Evolutionary conservation across 1,139 yeast species (phyloP).

Genomic region (Scheffersomyces illinoinensis): DNA sequence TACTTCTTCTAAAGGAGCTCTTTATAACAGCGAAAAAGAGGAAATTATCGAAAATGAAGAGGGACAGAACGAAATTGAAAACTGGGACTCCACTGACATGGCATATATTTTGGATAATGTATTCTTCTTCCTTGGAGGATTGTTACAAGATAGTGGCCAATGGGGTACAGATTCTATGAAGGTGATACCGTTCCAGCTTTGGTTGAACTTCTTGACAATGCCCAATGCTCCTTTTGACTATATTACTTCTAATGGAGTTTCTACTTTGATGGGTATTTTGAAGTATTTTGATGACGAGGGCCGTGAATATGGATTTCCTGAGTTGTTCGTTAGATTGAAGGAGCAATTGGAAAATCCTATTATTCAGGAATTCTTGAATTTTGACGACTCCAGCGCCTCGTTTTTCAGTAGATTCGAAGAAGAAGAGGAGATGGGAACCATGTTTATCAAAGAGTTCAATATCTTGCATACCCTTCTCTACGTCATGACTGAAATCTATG

Average conservation of each 20-base stretch:
- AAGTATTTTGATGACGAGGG: slow-evolving; percentile 58
- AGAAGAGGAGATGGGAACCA: slow-evolving; percentile 28
- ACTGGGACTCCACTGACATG: slow-evolving; percentile 54
- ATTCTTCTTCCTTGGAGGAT: slow-evolving; percentile 45
- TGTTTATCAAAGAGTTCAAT: slow-evolving; percentile 34
- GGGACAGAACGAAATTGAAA: slow-evolving; percentile 36
- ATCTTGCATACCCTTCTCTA: slow-evolving; percentile 41
- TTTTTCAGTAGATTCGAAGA: slow-evolving; percentile 31
- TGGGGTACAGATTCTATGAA: slow-evolving; percentile 49
- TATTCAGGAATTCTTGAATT: slow-evolving; percentile 13
- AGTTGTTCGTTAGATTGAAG: slow-evolving; percentile 15
- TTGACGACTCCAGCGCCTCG: slow-evolving; percentile 8
- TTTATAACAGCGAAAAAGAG: slow-evolving; percentile 44
- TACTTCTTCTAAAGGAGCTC: slow-evolving; percentile 40
- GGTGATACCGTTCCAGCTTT: slow-evolving; percentile 40
- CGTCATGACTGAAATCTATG: slow-evolving; percentile 53
- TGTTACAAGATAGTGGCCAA: slow-evolving; percentile 47
- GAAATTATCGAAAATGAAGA: slow-evolving; percentile 38
- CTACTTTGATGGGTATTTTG: slow-evolving; percentile 54
- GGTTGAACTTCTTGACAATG: slow-evolving; percentile 46
- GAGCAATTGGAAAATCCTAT: slow-evolving; percentile 8
- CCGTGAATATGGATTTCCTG: slow-evolving; percentile 49
- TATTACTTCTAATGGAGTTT: slow-evolving; percentile 53
- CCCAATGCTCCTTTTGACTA: slow-evolving; percentile 63
- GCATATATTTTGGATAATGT: slow-evolving; percentile 50